Evolutionary conservation across 2,329 filamentous ascomycete species (phyloP), one percentile per base, ranked within the genome.

Genomic region (Fusarium praegraminearum): DNA sequence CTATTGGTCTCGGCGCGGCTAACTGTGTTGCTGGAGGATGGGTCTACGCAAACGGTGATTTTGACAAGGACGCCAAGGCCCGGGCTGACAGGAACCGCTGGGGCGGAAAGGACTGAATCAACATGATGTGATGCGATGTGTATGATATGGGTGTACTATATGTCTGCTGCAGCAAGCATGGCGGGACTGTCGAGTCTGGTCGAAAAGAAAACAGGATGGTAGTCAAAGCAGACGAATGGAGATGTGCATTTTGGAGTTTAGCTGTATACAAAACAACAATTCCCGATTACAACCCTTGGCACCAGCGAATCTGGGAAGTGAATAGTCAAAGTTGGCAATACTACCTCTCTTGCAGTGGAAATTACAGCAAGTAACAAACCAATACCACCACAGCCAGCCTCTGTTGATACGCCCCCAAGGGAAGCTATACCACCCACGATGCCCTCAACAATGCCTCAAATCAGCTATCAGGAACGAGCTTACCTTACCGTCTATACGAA

Each of bases 1-100:
- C 87, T 18, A 76, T 88, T 47, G 85, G 80, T 3, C 72, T 89
- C 40, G 86, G 83, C 1, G 61, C 78, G 1, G 78, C 77, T 13
- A 89, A 89, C 70, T 78, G 80, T 24, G 73, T 82, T 5, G 85
- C 84, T 0, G 85, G 84, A 4, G 82, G 82, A 4, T 86, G 83
- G 78, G 84, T 83, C 4, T 89, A 88, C 61, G 79, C 82, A 16
- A 83, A 76, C 13, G 86, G 85, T 0, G 81, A 87, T 67, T 81
- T 85, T 41, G 80, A 83, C 66, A 78, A 73, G 57, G 87, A 89
- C 74, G 83, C 82, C 57, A 76, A 79, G 70, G 83, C 83, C 70
- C 80, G 87, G 59, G 73, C 75, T 62, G 80, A 83, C 51, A 80
- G 85, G 57, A 85, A 87, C 46, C 79, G 85, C 33, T 89, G 87